Base-by-base conservation (phyloP, 2,329 filamentous ascomycete genomes). In the Colletotrichum euphorbiae region DNA sequence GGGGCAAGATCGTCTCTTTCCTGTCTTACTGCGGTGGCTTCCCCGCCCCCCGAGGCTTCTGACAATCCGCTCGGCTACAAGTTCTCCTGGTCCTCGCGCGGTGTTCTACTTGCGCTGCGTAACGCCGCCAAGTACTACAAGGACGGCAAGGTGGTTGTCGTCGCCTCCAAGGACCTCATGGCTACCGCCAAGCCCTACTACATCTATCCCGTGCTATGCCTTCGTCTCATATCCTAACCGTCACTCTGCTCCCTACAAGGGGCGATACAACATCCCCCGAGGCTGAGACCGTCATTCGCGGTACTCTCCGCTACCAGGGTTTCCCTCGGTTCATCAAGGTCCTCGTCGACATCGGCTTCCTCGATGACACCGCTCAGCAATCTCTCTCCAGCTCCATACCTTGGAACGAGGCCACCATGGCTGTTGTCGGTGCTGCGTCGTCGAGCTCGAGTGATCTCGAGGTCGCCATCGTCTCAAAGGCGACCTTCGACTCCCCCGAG, bases 171-270 rank as follows among this genome's bases (percentile, higher is more conserved):
- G 72, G 91, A 94, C 46, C 86, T 98, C 70, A 98, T 98, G 95
- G 90, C 83, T 70, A 88, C 87, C 56, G 93, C 94, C 45, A 95
- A 97, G 86, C 93, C 93, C 56, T 97, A 97, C 87, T 89, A 87
- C 81, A 96, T 95, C 84, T 97, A 94, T 84, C 92, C 92, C 40
- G 93, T n/a, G 93, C 68, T 98, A 90, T 79, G 90, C 91, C 58
- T 95, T 97, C 74, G 94, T 98, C 73, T 93, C 91, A 46, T 98
- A 98, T 82, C 92, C 92, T 66, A 98, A 98, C 89, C 87, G 94
- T 74, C 94, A 98, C 82, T 94, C 90, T 19, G 96, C 93, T 15
- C 85, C 88, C 8, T 98, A 96, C 89, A 90, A 89, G 77, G 91
- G 97, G 85, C 89, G 93, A 71, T 98, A 98, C 87, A 82, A 89